Conservation (phyloP, 2,329 filamentous ascomycete species). For the Xylaria sp. region DNA sequence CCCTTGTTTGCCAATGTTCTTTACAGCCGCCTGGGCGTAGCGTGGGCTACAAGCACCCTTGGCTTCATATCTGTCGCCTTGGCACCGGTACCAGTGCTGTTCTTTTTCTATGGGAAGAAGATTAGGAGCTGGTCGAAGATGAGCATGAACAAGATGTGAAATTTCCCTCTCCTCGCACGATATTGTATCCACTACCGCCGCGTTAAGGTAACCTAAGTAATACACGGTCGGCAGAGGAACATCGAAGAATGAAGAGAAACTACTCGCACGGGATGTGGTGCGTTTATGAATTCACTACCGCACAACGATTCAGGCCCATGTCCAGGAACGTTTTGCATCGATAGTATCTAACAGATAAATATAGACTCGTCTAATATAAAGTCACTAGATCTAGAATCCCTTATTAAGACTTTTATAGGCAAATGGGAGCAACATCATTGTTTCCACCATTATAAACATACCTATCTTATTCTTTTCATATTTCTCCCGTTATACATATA, state of each 20-base stretch:
- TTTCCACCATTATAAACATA: no score
- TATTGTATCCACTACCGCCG: background rate
- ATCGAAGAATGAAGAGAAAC: no score
- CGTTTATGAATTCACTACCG: no score
- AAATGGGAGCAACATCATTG: no score
- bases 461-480: no score
- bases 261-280: no score
- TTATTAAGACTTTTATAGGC: no score
- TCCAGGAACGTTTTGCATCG: no score
- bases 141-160: background rate
- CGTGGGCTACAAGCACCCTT: constrained; percentile 58
- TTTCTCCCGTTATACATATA: no score
- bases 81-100: constrained; percentile 1
- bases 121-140: background rate
- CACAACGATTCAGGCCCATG: no score
- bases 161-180: background rate
- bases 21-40: constrained; percentile 56
- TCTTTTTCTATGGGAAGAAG: constrained; percentile 2
- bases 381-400: no score
- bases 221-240: background rate
- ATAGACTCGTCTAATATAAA: background rate
- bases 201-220: background rate
- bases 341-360: background rate
- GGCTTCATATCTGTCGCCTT: constrained; percentile 51
- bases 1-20: constrained; percentile 59